Evolutionary conservation across 148 eudicot species (phyloP), one percentile per base, ranked within the genome.

Genomic region (Camellia sinensis): DNA sequence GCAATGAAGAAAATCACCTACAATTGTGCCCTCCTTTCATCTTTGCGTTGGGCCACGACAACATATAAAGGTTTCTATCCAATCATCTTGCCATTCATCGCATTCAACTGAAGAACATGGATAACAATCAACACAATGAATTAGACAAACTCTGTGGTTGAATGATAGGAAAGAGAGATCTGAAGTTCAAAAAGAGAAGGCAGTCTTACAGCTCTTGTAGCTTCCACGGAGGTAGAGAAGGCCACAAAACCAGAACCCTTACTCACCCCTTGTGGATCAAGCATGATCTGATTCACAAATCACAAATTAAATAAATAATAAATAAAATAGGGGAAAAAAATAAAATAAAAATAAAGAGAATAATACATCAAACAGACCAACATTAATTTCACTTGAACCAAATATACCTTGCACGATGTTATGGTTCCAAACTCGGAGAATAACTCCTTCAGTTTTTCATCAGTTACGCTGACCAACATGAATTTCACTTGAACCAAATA

Each of bases 241-340:
- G 96, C 90, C 50, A 92, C 92, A 85, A 92, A 92, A 57, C 96
- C 93, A 29, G 86, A 83, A 7, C 96, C 91, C 80, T 90, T 89
- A 84, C 93, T 92, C 22, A 71, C 67, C 50, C 96, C 96, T 63
- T 85, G 76, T 43, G 78, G 52, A 86, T 88, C 87, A 78, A 79
- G 69, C 90, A 91, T 78, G 67, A 91, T 76, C 92, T 91, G 61
- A 37, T 19, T 76, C 10, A 11, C 54, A 60, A 44, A 14, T 45
- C 37, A 13, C 21, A 72, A 52, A 21, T 19, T 4, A 2, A 72
- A 12, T 12, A 21, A 21, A 44, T 15, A 29, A 29, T 29, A 29
- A 29, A 3, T 13, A 67, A 4, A 12, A 3, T 61, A 15, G n/a
- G 41, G 21, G 1, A 1, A 45, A 61, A 14, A 9, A 1, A 5